A percentile compares a stretch with the other conserved stretches of the same genome.
Conservation (phyloP, 208 protist genomes). For the Trypanosoma brucei region DNA sequence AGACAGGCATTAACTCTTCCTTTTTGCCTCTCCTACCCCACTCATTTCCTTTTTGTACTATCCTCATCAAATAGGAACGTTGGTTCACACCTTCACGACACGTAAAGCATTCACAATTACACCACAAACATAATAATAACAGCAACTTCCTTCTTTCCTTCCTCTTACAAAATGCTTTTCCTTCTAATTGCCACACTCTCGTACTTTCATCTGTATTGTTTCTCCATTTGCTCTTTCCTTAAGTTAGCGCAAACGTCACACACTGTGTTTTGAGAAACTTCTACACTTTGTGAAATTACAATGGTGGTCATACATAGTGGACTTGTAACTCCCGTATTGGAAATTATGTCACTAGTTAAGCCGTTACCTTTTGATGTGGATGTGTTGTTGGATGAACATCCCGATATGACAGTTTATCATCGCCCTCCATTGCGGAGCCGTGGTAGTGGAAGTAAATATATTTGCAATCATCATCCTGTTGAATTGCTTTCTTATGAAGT, state of each 20-base stretch:
- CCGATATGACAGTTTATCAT: neutral
- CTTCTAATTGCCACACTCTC: too few relatives aligned
- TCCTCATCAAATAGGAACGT: too few relatives aligned
- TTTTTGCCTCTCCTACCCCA: neutral
- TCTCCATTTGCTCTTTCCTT: too few relatives aligned
- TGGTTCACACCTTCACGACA: too few relatives aligned
- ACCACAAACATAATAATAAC: too few relatives aligned
- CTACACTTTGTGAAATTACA: neutral
- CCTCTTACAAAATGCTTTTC: too few relatives aligned
- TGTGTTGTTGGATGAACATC: slow-evolving; percentile 1
- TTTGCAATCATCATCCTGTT: neutral
- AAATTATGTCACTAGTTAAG: slow-evolving; percentile 5
- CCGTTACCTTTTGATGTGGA: slow-evolving; percentile 7
- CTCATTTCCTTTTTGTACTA: neutral
- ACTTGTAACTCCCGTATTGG: neutral
- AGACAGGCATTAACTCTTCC: neutral
- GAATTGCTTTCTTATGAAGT: neutral
- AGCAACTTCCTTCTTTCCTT: too few relatives aligned
- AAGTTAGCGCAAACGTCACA: too few relatives aligned
- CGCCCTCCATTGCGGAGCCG: slow-evolving; percentile 7
- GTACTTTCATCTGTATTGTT: too few relatives aligned
- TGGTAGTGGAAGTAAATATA: slow-evolving; percentile 7
- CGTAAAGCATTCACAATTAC: too few relatives aligned
- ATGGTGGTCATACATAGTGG: neutral
- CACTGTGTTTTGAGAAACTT: too few relatives aligned